These are phyloP conservation scores for Russula earlei DNA, from an alignment of 768 basidiomycete genomes.

Conservation along the genomic window DNA sequence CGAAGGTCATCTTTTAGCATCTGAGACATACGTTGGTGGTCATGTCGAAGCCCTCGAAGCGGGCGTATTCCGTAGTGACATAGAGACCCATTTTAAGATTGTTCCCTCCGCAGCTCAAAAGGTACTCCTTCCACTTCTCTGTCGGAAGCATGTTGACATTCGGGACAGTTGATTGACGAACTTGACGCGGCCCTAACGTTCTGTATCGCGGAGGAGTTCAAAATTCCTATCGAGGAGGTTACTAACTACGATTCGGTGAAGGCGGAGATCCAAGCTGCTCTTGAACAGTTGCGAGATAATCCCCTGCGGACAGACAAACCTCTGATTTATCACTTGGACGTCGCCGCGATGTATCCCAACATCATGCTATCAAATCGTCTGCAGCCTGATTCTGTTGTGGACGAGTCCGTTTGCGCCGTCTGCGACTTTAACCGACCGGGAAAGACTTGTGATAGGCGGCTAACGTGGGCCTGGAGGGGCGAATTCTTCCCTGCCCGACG, in stretches of 20 bases:
- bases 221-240: conserved; percentile 69
- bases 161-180: conserved; percentile 74
- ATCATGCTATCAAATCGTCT: conserved; percentile 99
- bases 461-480: conserved; percentile 98
- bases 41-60: conserved; percentile 98
- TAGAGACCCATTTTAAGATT: conserved; percentile 90
- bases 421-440: conserved; percentile 97
- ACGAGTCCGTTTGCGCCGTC: conserved; percentile 92
- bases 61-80: conserved; percentile 96
- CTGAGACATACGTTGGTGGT: conserved; percentile 97
- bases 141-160: conserved; percentile 1
- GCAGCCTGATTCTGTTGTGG: conserved; percentile 96
- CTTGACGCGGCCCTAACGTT: conserved; percentile 89
- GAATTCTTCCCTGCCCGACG: conserved; percentile 96
- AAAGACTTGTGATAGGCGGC: conserved; percentile 85
- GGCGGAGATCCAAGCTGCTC: conserved; percentile 57
- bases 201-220: conserved; percentile 79
- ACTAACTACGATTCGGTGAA: conserved; percentile 95
- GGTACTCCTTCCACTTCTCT: conserved; percentile 33
- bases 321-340: conserved; percentile 96
- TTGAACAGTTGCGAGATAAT: conserved; percentile 86
- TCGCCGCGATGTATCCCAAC: conserved; percentile 99
- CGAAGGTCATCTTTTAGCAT: conserved; percentile 92
- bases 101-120: conserved; percentile 79
- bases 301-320: conserved; percentile 86